These are phyloP conservation scores for Vitis hybrid DNA, from an alignment of 177 flowering plant species.

Conservation along the genomic window DNA sequence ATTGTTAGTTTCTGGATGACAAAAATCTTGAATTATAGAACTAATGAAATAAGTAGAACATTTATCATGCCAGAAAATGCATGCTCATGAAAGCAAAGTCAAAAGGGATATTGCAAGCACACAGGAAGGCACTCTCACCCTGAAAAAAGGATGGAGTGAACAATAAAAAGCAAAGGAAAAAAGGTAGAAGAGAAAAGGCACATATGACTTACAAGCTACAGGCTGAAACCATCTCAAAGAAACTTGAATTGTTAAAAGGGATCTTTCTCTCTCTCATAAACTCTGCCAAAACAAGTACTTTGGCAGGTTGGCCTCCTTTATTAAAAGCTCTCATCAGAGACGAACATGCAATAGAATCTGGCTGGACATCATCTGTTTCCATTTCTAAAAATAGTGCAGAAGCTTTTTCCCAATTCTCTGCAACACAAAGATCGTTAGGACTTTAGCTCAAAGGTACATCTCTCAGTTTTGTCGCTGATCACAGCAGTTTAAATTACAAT, in stretches of 20 bases:
- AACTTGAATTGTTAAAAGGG: constrained; percentile 60
- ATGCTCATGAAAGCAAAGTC: background rate
- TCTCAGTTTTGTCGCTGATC: background rate
- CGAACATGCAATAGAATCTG: constrained; percentile 84
- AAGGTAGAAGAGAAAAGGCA: background rate
- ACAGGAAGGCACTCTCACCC: background rate
- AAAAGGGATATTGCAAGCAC: background rate
- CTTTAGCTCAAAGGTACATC: background rate
- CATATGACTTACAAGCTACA: constrained; percentile 78
- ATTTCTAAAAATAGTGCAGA: constrained; percentile 65
- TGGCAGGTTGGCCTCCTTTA: constrained; percentile 68
- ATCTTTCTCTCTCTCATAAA: constrained; percentile 69
- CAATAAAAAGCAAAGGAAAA: background rate
- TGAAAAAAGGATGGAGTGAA: no score
- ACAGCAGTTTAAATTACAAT: background rate
- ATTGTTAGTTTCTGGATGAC: constrained; percentile 8
- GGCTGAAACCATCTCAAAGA: constrained; percentile 82
- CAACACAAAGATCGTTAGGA: constrained; percentile 6
- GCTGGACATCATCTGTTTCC: constrained; percentile 63
- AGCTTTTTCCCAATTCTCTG: constrained; percentile 84
- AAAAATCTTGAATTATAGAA: background rate
- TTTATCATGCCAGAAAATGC: background rate
- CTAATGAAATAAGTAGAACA: background rate
- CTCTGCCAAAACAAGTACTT: constrained; percentile 63
- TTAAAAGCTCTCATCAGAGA: constrained; percentile 88